Conservation (phyloP, 1,284 basidiomycete genomes). For the Mycena citricolor region DNA sequence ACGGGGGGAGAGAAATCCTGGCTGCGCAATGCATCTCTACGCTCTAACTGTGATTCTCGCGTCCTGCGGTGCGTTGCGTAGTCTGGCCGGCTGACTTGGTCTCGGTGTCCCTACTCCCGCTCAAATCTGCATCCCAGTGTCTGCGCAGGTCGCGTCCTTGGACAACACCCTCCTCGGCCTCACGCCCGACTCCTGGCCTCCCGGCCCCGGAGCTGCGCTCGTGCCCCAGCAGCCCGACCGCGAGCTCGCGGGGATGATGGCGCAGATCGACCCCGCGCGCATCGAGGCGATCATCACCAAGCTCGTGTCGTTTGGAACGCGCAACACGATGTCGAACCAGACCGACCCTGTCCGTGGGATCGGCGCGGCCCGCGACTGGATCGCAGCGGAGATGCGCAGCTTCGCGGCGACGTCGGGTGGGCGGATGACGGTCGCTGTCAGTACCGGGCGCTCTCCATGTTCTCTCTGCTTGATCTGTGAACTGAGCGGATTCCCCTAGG, state of each 20-base stretch:
- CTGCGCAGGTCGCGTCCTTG: too few relatives aligned
- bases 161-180: too few relatives aligned
- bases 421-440: conserved; percentile 41
- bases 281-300: conserved; percentile 48
- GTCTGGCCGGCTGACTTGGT: too few relatives aligned
- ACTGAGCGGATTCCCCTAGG: conserved; percentile 18
- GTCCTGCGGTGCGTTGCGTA: too few relatives aligned
- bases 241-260: conserved; percentile 45
- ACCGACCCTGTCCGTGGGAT: conserved; percentile 51
- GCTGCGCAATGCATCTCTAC: too few relatives aligned
- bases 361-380: conserved; percentile 56
- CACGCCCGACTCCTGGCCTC: conserved; percentile 46
- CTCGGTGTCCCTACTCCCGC: too few relatives aligned
- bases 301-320: conserved; percentile 54
- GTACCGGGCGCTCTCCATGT: neutral
- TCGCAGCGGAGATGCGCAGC: conserved; percentile 44
- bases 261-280: conserved; percentile 43
- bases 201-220: conserved; percentile 44
- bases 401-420: conserved; percentile 45
- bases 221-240: conserved; percentile 41
- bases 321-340: conserved; percentile 51
- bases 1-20: too few relatives aligned
- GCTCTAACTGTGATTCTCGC: too few relatives aligned
- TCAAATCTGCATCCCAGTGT: too few relatives aligned
- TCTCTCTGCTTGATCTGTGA: neutral